phyloP scores from a whole-genome alignment of 163 green algal genomes.

The Chlorella variabilis region DNA sequence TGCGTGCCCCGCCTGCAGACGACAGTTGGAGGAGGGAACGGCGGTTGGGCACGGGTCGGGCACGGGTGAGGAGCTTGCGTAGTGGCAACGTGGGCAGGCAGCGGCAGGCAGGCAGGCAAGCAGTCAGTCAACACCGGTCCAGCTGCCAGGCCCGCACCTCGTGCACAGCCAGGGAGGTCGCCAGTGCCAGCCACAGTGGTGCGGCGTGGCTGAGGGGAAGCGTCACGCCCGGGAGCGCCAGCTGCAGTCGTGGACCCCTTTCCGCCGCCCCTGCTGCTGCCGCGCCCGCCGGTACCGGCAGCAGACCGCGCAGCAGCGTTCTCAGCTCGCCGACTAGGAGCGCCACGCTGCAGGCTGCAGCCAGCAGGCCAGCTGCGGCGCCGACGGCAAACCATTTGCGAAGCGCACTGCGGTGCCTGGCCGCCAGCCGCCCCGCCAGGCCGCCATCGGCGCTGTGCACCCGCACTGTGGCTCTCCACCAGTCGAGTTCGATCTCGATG shows the following conservation, averaged over 20 bases:
- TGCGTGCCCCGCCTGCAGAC: constrained; percentile 24
- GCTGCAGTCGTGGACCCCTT: constrained; percentile 4
- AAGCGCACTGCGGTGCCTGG: neutral
- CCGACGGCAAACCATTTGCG: constrained; percentile 2
- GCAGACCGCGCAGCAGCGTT: neutral
- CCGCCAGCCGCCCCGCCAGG: neutral
- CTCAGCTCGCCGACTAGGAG: neutral
- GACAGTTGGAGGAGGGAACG: neutral
- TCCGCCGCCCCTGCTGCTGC: neutral
- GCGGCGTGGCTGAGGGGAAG: constrained; percentile 3
- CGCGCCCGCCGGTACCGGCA: neutral
- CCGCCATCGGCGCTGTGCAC: neutral
- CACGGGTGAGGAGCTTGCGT: neutral
- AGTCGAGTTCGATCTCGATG: neutral
- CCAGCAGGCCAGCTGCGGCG: neutral
- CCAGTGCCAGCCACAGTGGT: constrained; percentile 21
- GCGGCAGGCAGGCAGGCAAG: no score
- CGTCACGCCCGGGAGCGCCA: constrained; percentile 26
- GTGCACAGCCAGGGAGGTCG: constrained; percentile 6
- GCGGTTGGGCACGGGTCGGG: neutral
- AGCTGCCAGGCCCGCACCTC: constrained; percentile 1
- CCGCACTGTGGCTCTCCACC: constrained; percentile 6
- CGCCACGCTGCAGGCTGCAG: neutral
- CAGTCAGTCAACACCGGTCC: no score
- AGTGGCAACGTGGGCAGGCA: neutral